These are phyloP conservation scores for Pyropia haitanensis DNA, from an alignment of 23 red algal species.

Conservation along the genomic window DNA sequence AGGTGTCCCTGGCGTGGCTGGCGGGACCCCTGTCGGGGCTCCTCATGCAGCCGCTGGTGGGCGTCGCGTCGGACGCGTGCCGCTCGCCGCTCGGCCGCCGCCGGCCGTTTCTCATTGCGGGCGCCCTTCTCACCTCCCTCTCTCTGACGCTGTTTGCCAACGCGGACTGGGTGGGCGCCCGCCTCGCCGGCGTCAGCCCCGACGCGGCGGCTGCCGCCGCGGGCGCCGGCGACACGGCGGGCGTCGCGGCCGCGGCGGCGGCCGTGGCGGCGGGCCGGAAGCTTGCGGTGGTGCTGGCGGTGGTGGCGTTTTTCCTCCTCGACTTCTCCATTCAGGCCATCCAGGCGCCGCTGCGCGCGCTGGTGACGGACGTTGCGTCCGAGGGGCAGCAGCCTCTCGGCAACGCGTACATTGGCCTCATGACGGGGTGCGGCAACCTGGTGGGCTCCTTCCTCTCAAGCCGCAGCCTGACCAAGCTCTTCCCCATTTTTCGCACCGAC, in stretches of 20 bases:
- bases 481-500: constrained; percentile 34
- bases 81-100: constrained; percentile 41
- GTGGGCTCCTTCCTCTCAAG: constrained; percentile 22
- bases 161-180: constrained; percentile 13
- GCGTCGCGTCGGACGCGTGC: constrained; percentile 52
- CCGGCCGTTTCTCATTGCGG: constrained; percentile 73
- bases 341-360: constrained; percentile 76
- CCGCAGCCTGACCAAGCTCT: neutral
- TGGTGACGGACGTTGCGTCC: constrained; percentile 72
- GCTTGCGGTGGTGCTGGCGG: constrained; percentile 26
- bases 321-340: constrained; percentile 92
- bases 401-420: constrained; percentile 66
- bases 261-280: neutral
- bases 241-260: neutral
- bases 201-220: neutral
- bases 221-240: neutral
- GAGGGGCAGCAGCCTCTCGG: constrained; percentile 37
- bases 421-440: constrained; percentile 59
- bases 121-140: constrained; percentile 32
- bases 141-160: constrained; percentile 55
- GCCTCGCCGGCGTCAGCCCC: neutral
- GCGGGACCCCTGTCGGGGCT: constrained; percentile 82
- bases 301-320: constrained; percentile 71
- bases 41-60: constrained; percentile 74
- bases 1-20: constrained; percentile 84